Conservation (phyloP, 176 grass and related monocot species). For the Hsuehochloa calcarea region DNA sequence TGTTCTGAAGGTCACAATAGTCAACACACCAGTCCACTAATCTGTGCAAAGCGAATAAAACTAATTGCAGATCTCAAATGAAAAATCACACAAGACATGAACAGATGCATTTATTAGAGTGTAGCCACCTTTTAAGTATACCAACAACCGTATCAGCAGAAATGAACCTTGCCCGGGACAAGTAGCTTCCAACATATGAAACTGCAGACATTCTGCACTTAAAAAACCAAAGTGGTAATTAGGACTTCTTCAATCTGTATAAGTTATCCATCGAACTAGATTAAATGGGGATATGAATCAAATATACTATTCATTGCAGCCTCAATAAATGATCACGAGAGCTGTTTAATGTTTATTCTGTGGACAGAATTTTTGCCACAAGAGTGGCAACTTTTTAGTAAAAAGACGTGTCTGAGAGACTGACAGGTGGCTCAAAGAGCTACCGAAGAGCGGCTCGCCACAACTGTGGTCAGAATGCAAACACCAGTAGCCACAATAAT, state of each 20-base stretch:
- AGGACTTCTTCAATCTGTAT: slow-evolving; percentile 12
- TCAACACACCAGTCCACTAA: slow-evolving; percentile 70
- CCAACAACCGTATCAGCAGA: slow-evolving; percentile 41
- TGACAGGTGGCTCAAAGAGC: background rate
- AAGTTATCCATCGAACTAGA: background rate
- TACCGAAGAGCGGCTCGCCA: background rate
- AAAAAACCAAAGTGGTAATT: slow-evolving; percentile 8
- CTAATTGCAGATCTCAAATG: slow-evolving; percentile 29
- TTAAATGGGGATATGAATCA: background rate
- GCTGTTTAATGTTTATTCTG: background rate
- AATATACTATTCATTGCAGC: background rate
- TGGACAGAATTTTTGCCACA: slow-evolving; percentile 1
- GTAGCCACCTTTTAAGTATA: slow-evolving; percentile 65
- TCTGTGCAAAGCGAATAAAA: slow-evolving; percentile 44
- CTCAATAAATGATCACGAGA: background rate
- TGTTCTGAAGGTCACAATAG: slow-evolving; percentile 45
- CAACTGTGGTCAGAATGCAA: background rate
- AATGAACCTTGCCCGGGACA: slow-evolving; percentile 92
- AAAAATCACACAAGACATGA: background rate
- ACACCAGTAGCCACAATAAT: background rate
- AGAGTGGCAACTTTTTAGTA: background rate
- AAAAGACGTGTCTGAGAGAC: background rate
- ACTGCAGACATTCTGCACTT: slow-evolving; percentile 82
- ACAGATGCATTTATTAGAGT: background rate
- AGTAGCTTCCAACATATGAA: slow-evolving; percentile 94